Conservation (phyloP, 2,329 filamentous ascomycete species). For the Intubia oerlemansii region DNA sequence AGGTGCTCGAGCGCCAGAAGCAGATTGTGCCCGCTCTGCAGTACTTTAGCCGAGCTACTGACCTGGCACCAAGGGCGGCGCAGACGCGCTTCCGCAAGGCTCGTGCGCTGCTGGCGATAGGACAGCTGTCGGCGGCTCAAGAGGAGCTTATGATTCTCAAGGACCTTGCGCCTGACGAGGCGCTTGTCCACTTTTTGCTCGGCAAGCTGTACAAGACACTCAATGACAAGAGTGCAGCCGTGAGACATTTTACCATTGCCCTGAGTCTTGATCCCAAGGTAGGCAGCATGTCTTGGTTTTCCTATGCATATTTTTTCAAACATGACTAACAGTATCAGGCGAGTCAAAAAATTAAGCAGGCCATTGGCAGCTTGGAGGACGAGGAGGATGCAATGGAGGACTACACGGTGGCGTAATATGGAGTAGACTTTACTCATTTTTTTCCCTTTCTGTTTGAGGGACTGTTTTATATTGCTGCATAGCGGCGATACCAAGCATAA, state of each 20-base stretch:
- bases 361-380: constrained; percentile 79
- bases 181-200: constrained; percentile 86
- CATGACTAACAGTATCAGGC: constrained; percentile 33
- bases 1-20: constrained; percentile 74
- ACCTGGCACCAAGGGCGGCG: constrained; percentile 60
- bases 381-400: constrained; percentile 52
- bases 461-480: too few relatives aligned
- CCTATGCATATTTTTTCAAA: not conserved
- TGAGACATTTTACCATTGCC: constrained; percentile 85
- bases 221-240: constrained; percentile 56
- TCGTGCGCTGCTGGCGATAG: constrained; percentile 59
- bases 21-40: constrained; percentile 57
- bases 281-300: too few relatives aligned
- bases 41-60: constrained; percentile 65
- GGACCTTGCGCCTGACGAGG: constrained; percentile 80
- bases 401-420: constrained; percentile 34
- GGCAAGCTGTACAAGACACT: constrained; percentile 62
- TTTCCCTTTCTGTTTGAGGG: too few relatives aligned
- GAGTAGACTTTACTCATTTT: not conserved
- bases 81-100: constrained; percentile 88
- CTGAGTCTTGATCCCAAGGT: constrained; percentile 95
- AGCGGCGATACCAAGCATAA: too few relatives aligned
- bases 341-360: constrained; percentile 84
- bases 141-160: constrained; percentile 73
- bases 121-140: constrained; percentile 48